Base-by-base conservation (phyloP, 306 rosid genomes). In the Ochetophila trinervis region DNA sequence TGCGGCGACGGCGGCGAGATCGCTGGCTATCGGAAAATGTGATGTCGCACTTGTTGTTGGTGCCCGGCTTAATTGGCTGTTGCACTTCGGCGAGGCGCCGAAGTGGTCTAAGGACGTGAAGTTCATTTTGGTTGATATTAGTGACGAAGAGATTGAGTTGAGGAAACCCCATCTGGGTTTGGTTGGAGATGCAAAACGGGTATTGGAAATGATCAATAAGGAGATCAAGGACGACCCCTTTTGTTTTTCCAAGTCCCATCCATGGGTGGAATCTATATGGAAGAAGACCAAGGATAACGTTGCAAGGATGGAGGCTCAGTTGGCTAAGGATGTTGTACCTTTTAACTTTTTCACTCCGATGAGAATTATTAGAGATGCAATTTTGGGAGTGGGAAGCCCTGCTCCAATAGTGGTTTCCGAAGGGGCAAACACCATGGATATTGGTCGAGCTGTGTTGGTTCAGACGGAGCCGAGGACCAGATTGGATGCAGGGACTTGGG, bases 1-100 rank as follows among this genome's bases (percentile, higher is more conserved):
- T 1, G 96, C 99, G 0, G 97, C 97, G 8, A 79, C 97, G 0
- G 99, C 99, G 1, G 96, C 99, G 1, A 84, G 99, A 57, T 90
- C 96, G 0, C 82, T 93, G 10, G 97, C 97, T 0, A 93, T 93
- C 0, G 94, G 97, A 1, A 86, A 86, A 60, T 93, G 99, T 23
- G 99, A 93, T n/a, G 96, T 90, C 12, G 99, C 91, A 1, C 74
- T 90, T 44, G 90, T 93, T 0, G 84, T 93, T 15, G 99, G 99
- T 6, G 99, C 99, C 0, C 81, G 97, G 59, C 70, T 93, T 27
- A 93, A 93, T 65, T 90, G 99, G 97, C 63, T 93, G 56, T 77
- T 93, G 27, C 99, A 93, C 73, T 93, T 93, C 55, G 99, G 99
- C 8, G 96, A 93, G 66, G 82, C 94, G 1, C 99, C 99, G 0